Base-by-base conservation (phyloP, 805 yeast species). In the Starmerella apis region DNA sequence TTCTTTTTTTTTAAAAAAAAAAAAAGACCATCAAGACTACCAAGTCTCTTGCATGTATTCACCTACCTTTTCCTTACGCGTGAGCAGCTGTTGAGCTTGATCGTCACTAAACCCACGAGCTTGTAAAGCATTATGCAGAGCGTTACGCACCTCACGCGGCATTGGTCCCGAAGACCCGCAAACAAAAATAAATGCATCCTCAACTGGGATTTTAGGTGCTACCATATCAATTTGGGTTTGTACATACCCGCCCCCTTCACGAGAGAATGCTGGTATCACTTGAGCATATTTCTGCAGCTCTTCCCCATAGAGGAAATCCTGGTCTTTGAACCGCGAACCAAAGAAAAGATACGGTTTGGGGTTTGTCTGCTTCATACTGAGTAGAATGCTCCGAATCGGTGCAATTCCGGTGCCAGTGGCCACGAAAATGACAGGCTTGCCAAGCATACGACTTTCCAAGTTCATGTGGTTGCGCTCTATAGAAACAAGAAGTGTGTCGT, bases 401-500 rank as follows among this genome's bases (percentile, higher is more conserved):
- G 99, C 98, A 10, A 92, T 71, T 2, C 99, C 99, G 0, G 97
- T 94, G 3, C 98, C 99, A 0, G 98, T 94, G 1, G 90, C 82
- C 3, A 90, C 73, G 75, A 90, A 70, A 3, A 92, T 67, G 23
- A 83, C 66, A 24, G 52, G 53, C n/a, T 43, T 39, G 23, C 30
- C 37, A 4, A 43, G 37, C 44, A 47, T 19, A 58, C 43, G 23
- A 77, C 73, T 53, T 76, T 79, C 13, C 19, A 55, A 39, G 16
- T 31, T 19, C 45, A 53, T 25, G 20, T 13, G 18, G 41, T 42
- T 46, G 23, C 33, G 43, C 36, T 47, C 50, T 2, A 55, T 3
- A 11, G 54, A 30, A 3, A 49, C 51, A 6, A 76, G 66, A 1
- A 88, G 60, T 6, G 65, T 54, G 54, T 78, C 83, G 1, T 77